Conservation (phyloP, 306 rosid genomes). For the Cucurbita moschata region DNA sequence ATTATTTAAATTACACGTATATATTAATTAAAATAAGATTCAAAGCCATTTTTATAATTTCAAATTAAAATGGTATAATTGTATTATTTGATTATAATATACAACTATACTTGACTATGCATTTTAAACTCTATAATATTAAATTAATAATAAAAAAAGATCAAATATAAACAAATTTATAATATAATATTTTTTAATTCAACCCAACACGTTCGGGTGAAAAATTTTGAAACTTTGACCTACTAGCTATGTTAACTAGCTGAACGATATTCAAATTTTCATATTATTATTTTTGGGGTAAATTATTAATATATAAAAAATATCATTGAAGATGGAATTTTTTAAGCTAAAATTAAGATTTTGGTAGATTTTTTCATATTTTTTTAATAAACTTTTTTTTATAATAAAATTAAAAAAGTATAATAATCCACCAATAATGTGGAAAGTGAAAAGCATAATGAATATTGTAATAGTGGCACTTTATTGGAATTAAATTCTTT, state of each 20-base stretch:
- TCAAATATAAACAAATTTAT: too few relatives aligned
- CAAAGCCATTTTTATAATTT: not conserved
- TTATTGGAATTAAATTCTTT: not conserved
- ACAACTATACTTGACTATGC: not conserved
- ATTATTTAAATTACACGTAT: not conserved
- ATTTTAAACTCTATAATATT: not conserved
- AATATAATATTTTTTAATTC: too few relatives aligned
- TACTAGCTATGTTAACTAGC: too few relatives aligned
- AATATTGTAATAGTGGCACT: not conserved
- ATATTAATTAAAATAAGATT: not conserved
- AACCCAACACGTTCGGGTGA: too few relatives aligned
- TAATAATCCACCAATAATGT: not conserved
- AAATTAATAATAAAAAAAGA: too few relatives aligned
- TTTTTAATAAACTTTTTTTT: not conserved
- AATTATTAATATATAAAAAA: too few relatives aligned
- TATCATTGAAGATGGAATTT: not conserved
- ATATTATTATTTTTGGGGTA: too few relatives aligned
- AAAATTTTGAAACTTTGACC: too few relatives aligned
- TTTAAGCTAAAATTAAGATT: not conserved
- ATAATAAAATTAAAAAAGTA: not conserved
- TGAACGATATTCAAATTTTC: too few relatives aligned
- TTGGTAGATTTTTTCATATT: not conserved
- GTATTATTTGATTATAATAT: not conserved
- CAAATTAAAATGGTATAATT: not conserved
- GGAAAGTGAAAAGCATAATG: not conserved